Percentiles rank a stretch among this genome's conserved stretches.
Conservation (phyloP, 176 grass and related monocot species). For the Hordeum marinum region DNA sequence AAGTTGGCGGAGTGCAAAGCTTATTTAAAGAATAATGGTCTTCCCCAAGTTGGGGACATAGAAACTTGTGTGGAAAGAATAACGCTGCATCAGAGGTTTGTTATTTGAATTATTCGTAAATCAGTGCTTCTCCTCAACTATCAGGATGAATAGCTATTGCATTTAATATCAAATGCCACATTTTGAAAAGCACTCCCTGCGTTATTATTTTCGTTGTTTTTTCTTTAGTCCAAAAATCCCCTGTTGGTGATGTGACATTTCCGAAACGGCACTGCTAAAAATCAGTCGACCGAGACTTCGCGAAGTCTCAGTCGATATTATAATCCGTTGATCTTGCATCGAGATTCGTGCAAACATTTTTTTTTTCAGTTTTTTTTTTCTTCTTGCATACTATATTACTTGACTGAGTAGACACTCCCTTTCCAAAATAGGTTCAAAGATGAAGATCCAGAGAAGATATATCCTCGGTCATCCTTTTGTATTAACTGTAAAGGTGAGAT, state of each 20-base stretch:
- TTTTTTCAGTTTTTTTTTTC: no score
- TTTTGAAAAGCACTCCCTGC: neutral
- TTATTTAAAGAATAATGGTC: constrained; percentile 55
- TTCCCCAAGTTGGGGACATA: constrained; percentile 48
- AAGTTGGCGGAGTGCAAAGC: constrained; percentile 65
- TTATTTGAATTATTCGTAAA: constrained; percentile 10
- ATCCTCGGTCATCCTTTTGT: constrained; percentile 58
- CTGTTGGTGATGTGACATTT: neutral
- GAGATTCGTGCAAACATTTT: no score
- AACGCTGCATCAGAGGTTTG: constrained; percentile 61
- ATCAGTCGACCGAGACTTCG: no score
- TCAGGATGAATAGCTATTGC: neutral
- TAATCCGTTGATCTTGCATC: no score
- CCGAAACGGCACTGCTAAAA: no score
- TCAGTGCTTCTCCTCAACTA: neutral
- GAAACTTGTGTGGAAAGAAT: constrained; percentile 52
- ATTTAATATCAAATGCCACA: neutral
- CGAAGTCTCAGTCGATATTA: no score
- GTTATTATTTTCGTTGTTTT: neutral
- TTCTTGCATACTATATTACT: no score
- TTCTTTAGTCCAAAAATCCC: neutral
- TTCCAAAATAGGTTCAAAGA: constrained; percentile 47
- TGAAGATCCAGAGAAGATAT: constrained; percentile 51
- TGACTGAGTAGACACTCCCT: no score
- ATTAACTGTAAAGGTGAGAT: constrained; percentile 66